Conservation (phyloP, 2,329 filamentous ascomycete species). For the Pyricularia grisea region DNA sequence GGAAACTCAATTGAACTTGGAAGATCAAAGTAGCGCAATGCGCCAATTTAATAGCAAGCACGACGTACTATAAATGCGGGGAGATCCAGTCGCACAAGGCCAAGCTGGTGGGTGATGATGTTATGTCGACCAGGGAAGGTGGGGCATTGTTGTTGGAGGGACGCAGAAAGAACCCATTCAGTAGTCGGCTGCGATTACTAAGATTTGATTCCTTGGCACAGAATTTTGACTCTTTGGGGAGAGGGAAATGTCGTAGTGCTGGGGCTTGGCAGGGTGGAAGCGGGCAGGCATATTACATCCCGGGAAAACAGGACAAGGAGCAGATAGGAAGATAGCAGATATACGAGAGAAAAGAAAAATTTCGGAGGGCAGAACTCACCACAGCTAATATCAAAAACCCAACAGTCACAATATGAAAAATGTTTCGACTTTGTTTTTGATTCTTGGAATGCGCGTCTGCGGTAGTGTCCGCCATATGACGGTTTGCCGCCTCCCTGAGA, state of each 20-base stretch:
- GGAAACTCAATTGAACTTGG: neutral
- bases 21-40: neutral
- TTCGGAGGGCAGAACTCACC: neutral
- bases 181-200: neutral
- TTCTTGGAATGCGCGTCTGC: neutral
- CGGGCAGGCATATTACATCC: neutral
- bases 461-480: neutral
- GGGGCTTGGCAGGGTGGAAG: neutral
- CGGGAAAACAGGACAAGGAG: neutral
- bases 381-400: neutral
- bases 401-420: neutral
- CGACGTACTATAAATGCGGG: neutral
- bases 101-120: neutral
- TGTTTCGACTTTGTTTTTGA: neutral
- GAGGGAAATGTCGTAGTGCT: neutral
- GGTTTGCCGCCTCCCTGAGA: neutral
- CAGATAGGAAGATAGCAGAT: neutral
- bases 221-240: neutral
- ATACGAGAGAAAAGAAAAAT: neutral
- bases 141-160: neutral
- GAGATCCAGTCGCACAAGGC: neutral
- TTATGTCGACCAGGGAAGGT: neutral
- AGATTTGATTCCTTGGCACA: neutral
- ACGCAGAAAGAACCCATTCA: neutral
- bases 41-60: neutral